Base-by-base conservation (phyloP, 768 basidiomycete genomes). In the Amanita subjunquillea region DNA sequence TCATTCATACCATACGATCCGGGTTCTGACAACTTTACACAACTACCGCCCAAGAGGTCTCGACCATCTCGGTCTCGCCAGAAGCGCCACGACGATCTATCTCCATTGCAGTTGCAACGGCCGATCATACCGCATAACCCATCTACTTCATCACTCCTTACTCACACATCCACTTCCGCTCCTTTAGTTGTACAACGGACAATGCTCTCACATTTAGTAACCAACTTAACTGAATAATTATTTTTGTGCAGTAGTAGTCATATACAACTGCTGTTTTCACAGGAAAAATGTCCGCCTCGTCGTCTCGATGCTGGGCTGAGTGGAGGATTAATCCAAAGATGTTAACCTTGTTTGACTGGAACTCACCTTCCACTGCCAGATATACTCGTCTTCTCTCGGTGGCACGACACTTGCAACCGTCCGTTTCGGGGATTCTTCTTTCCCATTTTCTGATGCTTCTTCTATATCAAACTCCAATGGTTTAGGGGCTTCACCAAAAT, bases 271-370 rank as follows among this genome's bases (percentile, higher is more conserved):
- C 23, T 8, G 2, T 37, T n/a, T 53, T 53, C 53, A 96, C 60
- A 96, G 68, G 72, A 95, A 96, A 71, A 96, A 96, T 13, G 91
- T 95, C 61, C 82, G 76, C 66, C 92, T 80, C 9, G 85, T 86
- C 3, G 89, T 87, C 69, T 98, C 92, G 63, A 97, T 73, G 70
- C 93, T 87, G n/a, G 95, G 85, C 94, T 96, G 62, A 6, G 30
- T 52, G 48, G 17, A 50, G 52, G 22, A 36, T 42, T 62, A 50
- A 55, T 52, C 36, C 32, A 55, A 32, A 41, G 17, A 25, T 43
- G 12, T 5, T 38, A 3, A 17, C n/a, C 39, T 42, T 43, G n/a
- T 43, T 23, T 40, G 17, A 45, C 34, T 6, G 22, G 9, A 41
- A 50, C 42, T 51, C 50, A 90, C 91, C 80, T 93, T 93, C 91